Conservation (phyloP, 768 basidiomycete species). For the Saitozyma podzolica region DNA sequence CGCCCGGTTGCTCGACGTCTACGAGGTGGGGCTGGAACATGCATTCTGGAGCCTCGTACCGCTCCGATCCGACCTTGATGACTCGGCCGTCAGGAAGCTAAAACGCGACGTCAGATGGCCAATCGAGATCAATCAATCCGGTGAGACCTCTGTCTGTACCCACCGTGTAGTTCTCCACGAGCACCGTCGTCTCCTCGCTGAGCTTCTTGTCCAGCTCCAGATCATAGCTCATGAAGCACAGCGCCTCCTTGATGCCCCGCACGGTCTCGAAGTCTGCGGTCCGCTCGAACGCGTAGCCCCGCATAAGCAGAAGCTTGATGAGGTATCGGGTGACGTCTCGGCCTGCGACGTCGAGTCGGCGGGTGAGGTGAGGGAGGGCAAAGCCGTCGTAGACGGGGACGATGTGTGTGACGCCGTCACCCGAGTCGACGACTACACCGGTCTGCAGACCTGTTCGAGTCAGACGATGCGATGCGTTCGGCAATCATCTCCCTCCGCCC, state of each 20-base stretch:
- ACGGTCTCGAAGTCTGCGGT: slow-evolving; percentile 99
- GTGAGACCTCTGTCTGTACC: slow-evolving; percentile 29
- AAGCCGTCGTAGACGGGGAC: slow-evolving; percentile 98
- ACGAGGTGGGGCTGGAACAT: slow-evolving; percentile 99
- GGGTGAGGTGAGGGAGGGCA: slow-evolving; percentile 89
- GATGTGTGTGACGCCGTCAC: slow-evolving; percentile 98
- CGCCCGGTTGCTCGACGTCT: slow-evolving; percentile 92
- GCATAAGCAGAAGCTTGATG: slow-evolving; percentile 98
- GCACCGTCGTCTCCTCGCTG: slow-evolving; percentile 90
- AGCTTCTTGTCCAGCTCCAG: slow-evolving; percentile 91
- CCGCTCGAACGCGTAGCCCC: slow-evolving; percentile 99
- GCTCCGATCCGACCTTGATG: slow-evolving; percentile 97
- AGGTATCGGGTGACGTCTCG: slow-evolving; percentile 97
- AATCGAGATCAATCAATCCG: too few species aligned
- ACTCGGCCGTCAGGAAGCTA: slow-evolving; percentile 92
- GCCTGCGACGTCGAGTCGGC: slow-evolving; percentile 93
- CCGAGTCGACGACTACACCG: slow-evolving; percentile 98
- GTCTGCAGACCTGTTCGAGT: slow-evolving; percentile 78
- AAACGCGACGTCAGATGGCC: neutral
- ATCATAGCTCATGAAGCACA: slow-evolving; percentile 98
- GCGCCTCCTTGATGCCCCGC: slow-evolving; percentile 95
- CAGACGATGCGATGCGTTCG: neutral
- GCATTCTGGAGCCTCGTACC: slow-evolving; percentile 98
- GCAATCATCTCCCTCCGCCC: neutral
- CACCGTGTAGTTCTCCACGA: slow-evolving; percentile 95